Base-by-base conservation (phyloP, 2,329 filamentous ascomycete genomes). In the Aspergillus phoenicis region DNA sequence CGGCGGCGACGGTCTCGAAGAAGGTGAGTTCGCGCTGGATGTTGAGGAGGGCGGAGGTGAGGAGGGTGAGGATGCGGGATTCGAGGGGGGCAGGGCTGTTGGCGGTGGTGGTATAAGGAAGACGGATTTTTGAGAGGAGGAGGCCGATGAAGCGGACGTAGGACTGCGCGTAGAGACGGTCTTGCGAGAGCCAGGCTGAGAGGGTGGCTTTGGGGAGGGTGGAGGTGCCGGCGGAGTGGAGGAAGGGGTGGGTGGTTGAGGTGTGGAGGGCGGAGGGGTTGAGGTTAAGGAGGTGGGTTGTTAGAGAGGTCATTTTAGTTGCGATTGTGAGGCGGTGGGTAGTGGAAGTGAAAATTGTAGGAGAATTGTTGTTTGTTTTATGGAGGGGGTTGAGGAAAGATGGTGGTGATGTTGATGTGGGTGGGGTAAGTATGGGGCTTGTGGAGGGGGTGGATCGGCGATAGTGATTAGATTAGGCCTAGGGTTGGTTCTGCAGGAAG, bases 181-280 rank as follows among this genome's bases (percentile, higher is more conserved):
- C 89, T 73, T 91, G 89, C 11, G 86, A 85, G 47, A 92, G 85
- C 89, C 89, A 92, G 72, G 83, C 81, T 20, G 84, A 83, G 10
- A 91, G 78, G 1, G 81, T 76, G 0, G 79, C 69, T 52, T 85
- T 85, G 17, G 84, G 78, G 17, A 90, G 78, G 0, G 82, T 84
- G 22, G 89, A 89, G 58, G 82, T 80, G 13, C 88, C 88, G 5
- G 89, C 89, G 52, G 85, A 82, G 10, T 79, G 80, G 55, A 92
- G 84, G 75, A 92, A 91, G 0, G 85, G 81, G 57, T 87, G 83
- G 62, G 88, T 86, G 0, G 89, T 91, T 10, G 89, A 87, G 28
- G 76, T 74, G 3, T 74, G 77, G 72, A 85, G 85, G 51, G 78
- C 76, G 4, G 74, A 68, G 2, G 77, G 71, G 69, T 82, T 80